These are phyloP conservation scores for Nothophoma quercina DNA, from an alignment of 2,329 filamentous ascomycete species.

Conservation along the genomic window DNA sequence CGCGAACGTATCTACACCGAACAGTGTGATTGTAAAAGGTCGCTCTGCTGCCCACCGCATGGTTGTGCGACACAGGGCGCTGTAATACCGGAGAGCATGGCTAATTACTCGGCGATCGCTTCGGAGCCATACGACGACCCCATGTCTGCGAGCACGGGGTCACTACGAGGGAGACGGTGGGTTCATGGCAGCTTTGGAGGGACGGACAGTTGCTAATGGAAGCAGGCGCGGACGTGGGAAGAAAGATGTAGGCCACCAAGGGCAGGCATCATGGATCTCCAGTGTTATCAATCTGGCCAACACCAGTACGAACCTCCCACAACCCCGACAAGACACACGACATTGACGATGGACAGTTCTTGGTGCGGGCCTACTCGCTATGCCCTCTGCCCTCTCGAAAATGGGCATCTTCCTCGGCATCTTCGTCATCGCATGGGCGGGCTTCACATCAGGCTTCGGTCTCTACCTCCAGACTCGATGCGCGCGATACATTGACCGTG, in stretches of 20 bases:
- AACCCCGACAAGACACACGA: neutral
- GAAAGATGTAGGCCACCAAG: slow-evolving; percentile 72
- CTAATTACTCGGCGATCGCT: slow-evolving; percentile 56
- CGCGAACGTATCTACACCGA: neutral
- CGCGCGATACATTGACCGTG: slow-evolving; percentile 89
- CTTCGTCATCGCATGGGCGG: slow-evolving; percentile 89
- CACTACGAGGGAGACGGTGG: slow-evolving; percentile 49
- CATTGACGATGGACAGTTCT: slow-evolving; percentile 68
- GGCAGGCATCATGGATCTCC: slow-evolving; percentile 86
- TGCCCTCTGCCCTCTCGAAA: slow-evolving; percentile 94
- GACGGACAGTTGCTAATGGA: slow-evolving; percentile 28
- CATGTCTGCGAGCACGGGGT: slow-evolving; percentile 52
- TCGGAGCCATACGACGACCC: slow-evolving; percentile 50
- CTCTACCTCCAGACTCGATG: slow-evolving; percentile 94
- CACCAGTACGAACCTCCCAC: slow-evolving; percentile 73
- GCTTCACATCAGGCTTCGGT: slow-evolving; percentile 85
- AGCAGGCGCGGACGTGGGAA: slow-evolving; percentile 66
- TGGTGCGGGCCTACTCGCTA: slow-evolving; percentile 89
- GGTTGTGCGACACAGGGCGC: slow-evolving; percentile 29
- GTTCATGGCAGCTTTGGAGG: neutral
- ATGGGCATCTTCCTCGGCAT: slow-evolving; percentile 91
- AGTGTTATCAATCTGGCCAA: slow-evolving; percentile 96
- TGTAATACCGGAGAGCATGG: slow-evolving; percentile 43
- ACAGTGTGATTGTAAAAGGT: neutral
- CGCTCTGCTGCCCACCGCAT: slow-evolving; percentile 27